Evolutionary conservation across 2,329 filamentous ascomycete genomes (phyloP), one percentile per base, ranked within the genome.

Genomic region (Colletotrichum higginsianum): DNA sequence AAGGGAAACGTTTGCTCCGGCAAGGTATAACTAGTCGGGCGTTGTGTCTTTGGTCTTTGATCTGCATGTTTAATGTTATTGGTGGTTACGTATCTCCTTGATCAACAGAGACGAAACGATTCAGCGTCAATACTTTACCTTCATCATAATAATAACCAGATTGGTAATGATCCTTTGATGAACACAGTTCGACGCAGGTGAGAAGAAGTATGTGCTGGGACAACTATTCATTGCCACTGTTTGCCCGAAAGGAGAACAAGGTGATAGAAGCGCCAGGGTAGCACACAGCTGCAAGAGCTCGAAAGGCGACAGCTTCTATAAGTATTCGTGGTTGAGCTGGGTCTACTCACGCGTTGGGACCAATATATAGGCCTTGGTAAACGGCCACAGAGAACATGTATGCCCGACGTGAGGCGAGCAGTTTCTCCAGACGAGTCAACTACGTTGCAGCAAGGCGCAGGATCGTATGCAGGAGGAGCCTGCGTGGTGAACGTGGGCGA

Each of bases 401-500:
- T 56, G 70, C 66, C 66, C 55, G 46, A 72, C 16, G 23, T 66
- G 66, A 72, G 66, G 61, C 66, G 57, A 44, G 30, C 64, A 50
- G 42, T 40, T 30, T 38, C 40, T 57, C 38, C 53, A 44, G 56
- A 61, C 50, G 40, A 56, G 55, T 70, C 40, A 52, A 61, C 53
- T 23, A 56, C 58, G 42, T 35, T 61, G 67, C 67, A 67, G 63
- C 15, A 42, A 61, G 50, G 64, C 49, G 70, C 55, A 70, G 66
- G 56, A 23, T 35, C 57, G 44, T 12, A 47, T 68, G 68, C 53
- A 61, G 46, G 46, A 55, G 68, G 58, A 55, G 49, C 42, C 47
- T 49, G 42, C 44, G 16, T 50, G 61, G 23, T 56, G 66, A 56
- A 72, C 70, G 70, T 72, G 70, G 70, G 56, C 70, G 42, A 50